Percentiles rank a stretch among this genome's conserved stretches.
phyloP scores from a whole-genome alignment of 106 monocot genomes.

The Dendrobium officinale region DNA sequence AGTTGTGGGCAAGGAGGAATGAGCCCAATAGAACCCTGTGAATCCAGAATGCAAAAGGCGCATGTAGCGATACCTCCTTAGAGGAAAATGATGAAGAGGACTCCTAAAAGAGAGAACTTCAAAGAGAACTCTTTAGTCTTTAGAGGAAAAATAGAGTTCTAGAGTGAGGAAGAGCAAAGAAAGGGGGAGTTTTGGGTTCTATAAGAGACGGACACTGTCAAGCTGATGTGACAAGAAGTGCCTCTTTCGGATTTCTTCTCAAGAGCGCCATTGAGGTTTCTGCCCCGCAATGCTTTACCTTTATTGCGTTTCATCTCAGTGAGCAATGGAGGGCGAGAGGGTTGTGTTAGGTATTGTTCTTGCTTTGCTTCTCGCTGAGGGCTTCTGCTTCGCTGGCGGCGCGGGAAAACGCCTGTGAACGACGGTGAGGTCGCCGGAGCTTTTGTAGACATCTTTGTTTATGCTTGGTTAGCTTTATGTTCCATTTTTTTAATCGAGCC shows the following conservation, averaged over 20 bases:
- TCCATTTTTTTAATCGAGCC: background rate
- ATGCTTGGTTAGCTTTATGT: background rate
- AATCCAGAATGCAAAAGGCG: background rate
- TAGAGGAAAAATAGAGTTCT: background rate
- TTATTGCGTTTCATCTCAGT: background rate
- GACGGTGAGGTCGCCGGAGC: conserved; percentile 4
- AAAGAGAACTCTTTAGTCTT: background rate
- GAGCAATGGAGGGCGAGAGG: background rate
- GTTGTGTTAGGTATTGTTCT: conserved; percentile 1
- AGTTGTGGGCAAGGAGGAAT: conserved; percentile 3
- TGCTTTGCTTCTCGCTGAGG: conserved; percentile 5
- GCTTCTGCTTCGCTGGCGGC: conserved; percentile 3
- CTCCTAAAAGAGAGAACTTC: background rate
- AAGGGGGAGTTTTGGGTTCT: too few species aligned
- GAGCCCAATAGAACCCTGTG: background rate
- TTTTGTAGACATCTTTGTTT: background rate
- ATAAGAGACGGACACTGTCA: background rate
- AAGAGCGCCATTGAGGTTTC: background rate
- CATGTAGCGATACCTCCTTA: background rate
- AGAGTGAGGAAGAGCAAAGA: background rate
- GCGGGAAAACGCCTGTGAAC: background rate
- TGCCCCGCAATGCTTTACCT: background rate
- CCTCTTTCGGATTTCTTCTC: background rate
- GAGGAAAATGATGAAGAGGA: background rate
- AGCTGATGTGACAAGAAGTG: background rate